These are phyloP conservation scores for Emydomyces testavorans DNA, from an alignment of 2,329 filamentous ascomycete genomes.

Conservation along the genomic window DNA sequence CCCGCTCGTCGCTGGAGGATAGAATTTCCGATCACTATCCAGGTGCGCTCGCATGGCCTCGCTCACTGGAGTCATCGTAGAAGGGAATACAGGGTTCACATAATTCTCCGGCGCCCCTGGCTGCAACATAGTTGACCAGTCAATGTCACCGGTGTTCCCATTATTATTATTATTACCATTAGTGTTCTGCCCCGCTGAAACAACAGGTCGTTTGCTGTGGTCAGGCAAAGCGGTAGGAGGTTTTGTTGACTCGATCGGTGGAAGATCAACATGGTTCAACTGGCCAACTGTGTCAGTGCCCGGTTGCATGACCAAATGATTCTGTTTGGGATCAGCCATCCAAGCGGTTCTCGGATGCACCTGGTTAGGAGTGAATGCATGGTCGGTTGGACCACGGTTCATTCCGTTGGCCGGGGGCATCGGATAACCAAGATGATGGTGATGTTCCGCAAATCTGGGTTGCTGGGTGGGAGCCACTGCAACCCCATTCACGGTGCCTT, in stretches of 20 bases:
- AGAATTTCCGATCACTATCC: constrained; percentile 44
- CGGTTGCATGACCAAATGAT: constrained; percentile 32
- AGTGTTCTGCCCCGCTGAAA: constrained; percentile 50
- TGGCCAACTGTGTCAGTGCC: constrained; percentile 33
- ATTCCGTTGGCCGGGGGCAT: constrained; percentile 34
- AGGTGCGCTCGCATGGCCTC: constrained; percentile 58
- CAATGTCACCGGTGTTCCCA: constrained; percentile 40
- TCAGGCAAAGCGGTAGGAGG: constrained; percentile 25
- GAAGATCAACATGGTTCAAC: constrained; percentile 34
- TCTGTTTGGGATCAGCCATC: constrained; percentile 37
- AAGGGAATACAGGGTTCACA: constrained; percentile 49
- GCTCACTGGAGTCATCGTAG: constrained; percentile 58
- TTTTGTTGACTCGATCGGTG: constrained; percentile 35
- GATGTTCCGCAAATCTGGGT: constrained; percentile 33
- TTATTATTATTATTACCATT: constrained; percentile 34
- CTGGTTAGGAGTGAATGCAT: constrained; percentile 29
- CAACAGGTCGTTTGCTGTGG: constrained; percentile 40
- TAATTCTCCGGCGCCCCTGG: constrained; percentile 56
- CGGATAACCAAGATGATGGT: constrained; percentile 33
- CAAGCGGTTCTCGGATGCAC: constrained; percentile 32
- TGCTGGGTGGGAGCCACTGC: constrained; percentile 28
- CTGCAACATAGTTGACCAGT: constrained; percentile 72
- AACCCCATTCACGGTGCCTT: constrained; percentile 35
- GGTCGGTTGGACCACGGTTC: constrained; percentile 30
- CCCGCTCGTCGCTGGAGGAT: constrained; percentile 19